Evolutionary conservation across 495 filamentous ascomycete genomes (phyloP), one percentile per base, ranked within the genome.

Genomic region (Podospora pseudoanserina): DNA sequence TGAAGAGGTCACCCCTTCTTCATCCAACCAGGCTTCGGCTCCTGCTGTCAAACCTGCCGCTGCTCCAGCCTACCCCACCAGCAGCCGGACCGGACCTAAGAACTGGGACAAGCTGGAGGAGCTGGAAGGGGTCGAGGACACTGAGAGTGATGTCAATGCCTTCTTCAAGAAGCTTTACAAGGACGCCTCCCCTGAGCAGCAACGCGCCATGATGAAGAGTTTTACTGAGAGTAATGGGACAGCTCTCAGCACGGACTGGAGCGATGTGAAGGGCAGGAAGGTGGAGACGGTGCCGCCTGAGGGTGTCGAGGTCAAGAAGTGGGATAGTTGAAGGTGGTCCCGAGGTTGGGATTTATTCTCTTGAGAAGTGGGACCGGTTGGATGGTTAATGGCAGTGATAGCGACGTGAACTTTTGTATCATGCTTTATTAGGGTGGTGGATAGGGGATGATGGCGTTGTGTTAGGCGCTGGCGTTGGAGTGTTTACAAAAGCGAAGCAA

Each of bases 161-260:
- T 99, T 98, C 80, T 99, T 99, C 84, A 94, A 96, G 84, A 89
- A 90, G 75, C 83, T 99, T 0, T 98, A 95, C 78, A 88, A 90
- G 69, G 82, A 82, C 64, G 90, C 93, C 0, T 88, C 91, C 64
- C 86, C 88, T 0, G 94, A 99, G 68, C 92, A 92, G 49, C 87
- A 86, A 72, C 86, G 92, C 3, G 95, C 95, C 3, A 99, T 99
- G 95, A 92, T 97, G 87, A 99, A 99, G 86, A 97, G 92, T 77
- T 98, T 91, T 73, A 78, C 87, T 26, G 95, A 99, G 81, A 97
- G 93, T 75, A 92, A 94, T 71, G 95, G 95, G 1, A 99, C 95
- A 0, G 88, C 92, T 2, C 79, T 99, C 68, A 97, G 94, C 76
- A 99, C 96, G 1, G 91, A 94, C 70, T 99, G 95, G 95, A 78